Base-by-base conservation (phyloP, 805 yeast genomes). In the Candida insectalens region DNA sequence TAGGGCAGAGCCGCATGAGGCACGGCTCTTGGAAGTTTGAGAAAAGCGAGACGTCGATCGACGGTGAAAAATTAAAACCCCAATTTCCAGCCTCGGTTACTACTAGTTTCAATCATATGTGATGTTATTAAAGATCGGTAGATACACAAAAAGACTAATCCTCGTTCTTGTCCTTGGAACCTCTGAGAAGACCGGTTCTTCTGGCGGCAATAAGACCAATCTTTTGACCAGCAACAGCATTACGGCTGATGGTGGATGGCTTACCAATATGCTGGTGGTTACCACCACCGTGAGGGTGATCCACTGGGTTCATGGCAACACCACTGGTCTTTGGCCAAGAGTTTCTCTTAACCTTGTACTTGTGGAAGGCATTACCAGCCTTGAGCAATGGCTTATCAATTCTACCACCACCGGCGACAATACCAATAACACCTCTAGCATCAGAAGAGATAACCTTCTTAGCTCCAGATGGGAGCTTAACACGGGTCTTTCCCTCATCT, bases 211-310 rank as follows among this genome's bases (percentile, higher is more conserved):
- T 92, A 67, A 89, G 85, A 89, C 98, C 98, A 67, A 94, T 95
- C 94, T 89, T 89, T 78, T 89, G 98, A 84, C 98, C 98, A 62
- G 98, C 75, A 67, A 89, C 97, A 54, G 97, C 96, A 71, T 95
- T 95, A 83, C 97, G 85, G 57, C 95, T 81, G 61, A 89, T 89
- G 62, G 97, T 89, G 59, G 97, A 89, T 62, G 97, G 96, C 80
- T 89, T 89, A 87, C 97, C 97, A 75, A 88, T 89, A 71, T 89
- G 97, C 78, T 89, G 97, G 74, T 89, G 97, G 95, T 88, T 88
- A 89, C 98, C 98, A 89, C 98, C 97, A 84, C 98, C 98, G 71
- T 89, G 98, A 69, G 98, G 98, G 78, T 89, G 98, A 69, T 89
- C 98, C 69, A 89, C 98, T 70, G 97, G 97, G 77, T 89, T 89